Evolutionary conservation across 1,139 yeast species (phyloP), one percentile per base, ranked within the genome.

Genomic region (Sugiyamaella grinbergsii): DNA sequence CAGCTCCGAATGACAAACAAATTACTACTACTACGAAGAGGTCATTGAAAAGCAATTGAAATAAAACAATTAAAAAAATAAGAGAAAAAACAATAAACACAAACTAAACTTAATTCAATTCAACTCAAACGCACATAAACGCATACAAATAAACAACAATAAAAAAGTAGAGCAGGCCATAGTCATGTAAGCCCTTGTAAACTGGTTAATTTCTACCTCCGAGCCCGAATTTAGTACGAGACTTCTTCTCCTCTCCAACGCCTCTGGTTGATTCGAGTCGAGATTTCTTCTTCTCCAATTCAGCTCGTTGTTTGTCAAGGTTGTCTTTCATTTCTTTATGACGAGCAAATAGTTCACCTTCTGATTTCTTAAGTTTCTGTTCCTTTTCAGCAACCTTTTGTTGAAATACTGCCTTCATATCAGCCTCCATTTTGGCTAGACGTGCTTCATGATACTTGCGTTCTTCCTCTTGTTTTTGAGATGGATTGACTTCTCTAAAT

Each of bases 291-390:
- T 90, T 97, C 70, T 93, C 98, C 66, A 93, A 79, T 62, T 90
- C 82, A 66, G 83, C 83, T 59, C 93, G 83, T 72, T 91, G 97
- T 69, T 86, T 86, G 61, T 86, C 78, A 67, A 93, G 79, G 71
- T 88, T 89, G 66, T 91, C 98, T 75, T 93, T 91, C 94, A 93
- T 90, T 70, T 93, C 98, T 71, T 89, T 88, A 72, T 94, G 98
- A 70, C 95, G 83, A 36, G 95, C 82, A 70, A 93, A 93, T 66
- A 94, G 80, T 71, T 94, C 98, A 52, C 96, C 95, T 73, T 94
- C 98, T 45, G 97, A 89, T 73, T 91, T 88, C 75, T 91, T 96
- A 69, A 94, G 81, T 75, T 91, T 91, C 78, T 90, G 88, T 72
- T 94, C 99, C 82, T 94, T 94, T 72, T 91, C 98, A 53, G 86